Evolutionary conservation across 148 eudicot genomes (phyloP).

Genomic region (Cornus kousa): DNA sequence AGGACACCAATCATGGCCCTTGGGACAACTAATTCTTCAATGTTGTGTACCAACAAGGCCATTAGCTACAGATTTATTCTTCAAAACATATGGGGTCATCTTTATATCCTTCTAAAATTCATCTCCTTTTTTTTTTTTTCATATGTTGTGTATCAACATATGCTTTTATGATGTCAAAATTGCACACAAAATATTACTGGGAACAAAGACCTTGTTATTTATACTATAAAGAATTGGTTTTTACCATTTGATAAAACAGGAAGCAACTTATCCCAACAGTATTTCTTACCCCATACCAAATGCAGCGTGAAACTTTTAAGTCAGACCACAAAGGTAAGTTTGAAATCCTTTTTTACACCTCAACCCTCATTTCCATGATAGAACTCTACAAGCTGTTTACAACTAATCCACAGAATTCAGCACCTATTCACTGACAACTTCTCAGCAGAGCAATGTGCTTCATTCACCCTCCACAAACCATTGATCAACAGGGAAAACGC

Average conservation of each 20-base stretch:
- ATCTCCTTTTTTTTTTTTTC: not conserved
- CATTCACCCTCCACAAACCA: too few species aligned
- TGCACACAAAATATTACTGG: not conserved
- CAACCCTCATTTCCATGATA: not conserved
- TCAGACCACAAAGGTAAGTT: not conserved
- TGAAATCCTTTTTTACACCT: not conserved
- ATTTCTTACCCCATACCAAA: not conserved
- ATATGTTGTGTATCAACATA: not conserved
- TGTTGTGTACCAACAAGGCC: not conserved
- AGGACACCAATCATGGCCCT: not conserved
- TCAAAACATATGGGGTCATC: not conserved
- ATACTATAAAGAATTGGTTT: not conserved
- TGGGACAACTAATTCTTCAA: not conserved
- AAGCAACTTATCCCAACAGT: not conserved
- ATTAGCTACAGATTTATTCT: too few species aligned
- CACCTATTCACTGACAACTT: not conserved
- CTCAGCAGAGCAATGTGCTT: not conserved
- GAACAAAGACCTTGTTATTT: not conserved
- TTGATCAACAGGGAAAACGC: not conserved
- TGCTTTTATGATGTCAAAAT: not conserved
- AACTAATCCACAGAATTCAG: conserved; percentile 1
- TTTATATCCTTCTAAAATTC: not conserved
- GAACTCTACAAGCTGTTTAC: not conserved
- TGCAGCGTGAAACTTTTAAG: not conserved
- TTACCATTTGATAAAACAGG: not conserved